Conservation (phyloP, 2,329 filamentous ascomycete species). For the Venturia aucupariae region DNA sequence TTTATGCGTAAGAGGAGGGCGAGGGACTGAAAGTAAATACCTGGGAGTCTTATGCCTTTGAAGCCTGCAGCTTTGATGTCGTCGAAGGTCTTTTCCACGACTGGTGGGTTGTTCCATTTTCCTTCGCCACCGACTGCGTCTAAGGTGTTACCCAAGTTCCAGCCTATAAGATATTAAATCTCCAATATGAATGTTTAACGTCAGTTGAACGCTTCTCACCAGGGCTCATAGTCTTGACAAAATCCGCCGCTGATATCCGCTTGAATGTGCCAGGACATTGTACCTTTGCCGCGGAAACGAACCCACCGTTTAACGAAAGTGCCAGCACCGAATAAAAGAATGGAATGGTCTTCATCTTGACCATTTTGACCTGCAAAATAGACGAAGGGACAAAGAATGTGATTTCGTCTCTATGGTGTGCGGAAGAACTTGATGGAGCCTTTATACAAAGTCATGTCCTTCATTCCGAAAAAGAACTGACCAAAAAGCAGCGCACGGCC, state of each 20-base stretch:
- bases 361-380: not conserved
- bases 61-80: constrained; percentile 46
- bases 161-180: constrained; percentile 34
- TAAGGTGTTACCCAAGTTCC: constrained; percentile 53
- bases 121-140: constrained; percentile 48
- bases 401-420: too few relatives aligned
- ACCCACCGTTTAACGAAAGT: not conserved
- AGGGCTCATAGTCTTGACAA: constrained; percentile 38
- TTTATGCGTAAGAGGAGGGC: too few relatives aligned
- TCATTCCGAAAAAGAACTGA: not conserved
- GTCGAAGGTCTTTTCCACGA: constrained; percentile 41
- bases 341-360: not conserved
- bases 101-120: constrained; percentile 49
- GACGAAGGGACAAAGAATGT: not conserved
- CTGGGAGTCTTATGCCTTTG: constrained; percentile 48
- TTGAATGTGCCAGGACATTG: constrained; percentile 36
- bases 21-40: constrained; percentile 23
- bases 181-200: not conserved
- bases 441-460: not conserved
- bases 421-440: not conserved
- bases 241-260: constrained; percentile 38
- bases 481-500: not conserved
- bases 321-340: not conserved
- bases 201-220: not conserved
- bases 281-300: not conserved